Base-by-base conservation (phyloP, 2,329 filamentous ascomycete genomes). In the Venturia oleaginea region DNA sequence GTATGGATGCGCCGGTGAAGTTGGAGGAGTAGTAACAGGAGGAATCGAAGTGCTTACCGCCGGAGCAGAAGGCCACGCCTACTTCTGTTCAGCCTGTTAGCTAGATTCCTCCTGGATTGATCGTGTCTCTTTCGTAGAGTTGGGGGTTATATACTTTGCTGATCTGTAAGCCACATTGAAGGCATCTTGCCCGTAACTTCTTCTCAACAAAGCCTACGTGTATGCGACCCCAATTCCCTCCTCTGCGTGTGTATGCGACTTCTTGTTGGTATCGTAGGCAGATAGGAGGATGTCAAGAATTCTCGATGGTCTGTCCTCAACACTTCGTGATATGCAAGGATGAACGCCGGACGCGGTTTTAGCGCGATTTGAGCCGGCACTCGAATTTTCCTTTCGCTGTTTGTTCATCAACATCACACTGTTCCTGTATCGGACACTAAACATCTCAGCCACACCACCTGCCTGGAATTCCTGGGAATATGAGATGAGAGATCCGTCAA, bases 51-150 rank as follows among this genome's bases (percentile, higher is more conserved):
- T 76, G 88, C 90, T 70, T 88, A 96, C 92, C 93, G 73, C 92
- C 93, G 73, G 91, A 94, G 84, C 94, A 97, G 82, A 99, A 99
- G 75, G 92, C 91, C 68, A 97, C 92, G 71, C 94, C 94, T 72
- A 97, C 89, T 78, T 99, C 94, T 97, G 72, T 70, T n/a, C 48
- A 48, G 15, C n/a, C 7, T 22, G 24, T 61, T 43, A 66, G 65
- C 55, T 1, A 62, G 74, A 66, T 73, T 69, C 67, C 42, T 64
- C 61, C 32, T 59, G 32, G 46, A 38, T 32, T 68, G 68, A 68
- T 66, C 22, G 42, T 19, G 46, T 43, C 24, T 65, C 62, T n/a
- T 15, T 60, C 32, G 55, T 13, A 40, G 38, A 51, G 62, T 62
- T 40, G 62, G 43, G 51, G 24, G 13, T 8, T n/a, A 57, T 89